Base-by-base conservation (phyloP, 1,139 yeast species). In the Yamadazyma diddensiae region DNA sequence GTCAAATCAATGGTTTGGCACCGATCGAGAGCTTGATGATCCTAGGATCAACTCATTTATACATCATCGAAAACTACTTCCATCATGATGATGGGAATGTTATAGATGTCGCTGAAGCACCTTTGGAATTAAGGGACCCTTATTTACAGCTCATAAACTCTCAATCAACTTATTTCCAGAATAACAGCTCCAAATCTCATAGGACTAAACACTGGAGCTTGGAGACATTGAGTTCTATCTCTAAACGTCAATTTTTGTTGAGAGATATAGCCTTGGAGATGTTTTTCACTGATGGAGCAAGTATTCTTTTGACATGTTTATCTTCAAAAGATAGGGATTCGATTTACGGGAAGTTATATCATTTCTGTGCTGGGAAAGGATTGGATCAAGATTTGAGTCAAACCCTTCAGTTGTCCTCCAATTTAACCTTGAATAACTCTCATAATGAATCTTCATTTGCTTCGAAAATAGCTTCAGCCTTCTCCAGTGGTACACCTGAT, bases 181-280 rank as follows among this genome's bases (percentile, higher is more conserved):
- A 46, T 5, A 40, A 37, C 9, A 13, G 25, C 4, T 37, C 36
- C 8, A 57, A 47, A 28, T 50, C 61, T 1, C 84, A 79, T 46
- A 52, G 64, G 13, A 72, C 70, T 2, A 68, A 68, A 40, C 59
- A 64, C 17, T 82, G 88, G 87, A 68, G 73, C 20, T 50, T 80
- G 20, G 64, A 65, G 5, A 73, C 70, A 28, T 53, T 86, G 21
- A 72, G 78, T 3, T 75, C 82, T 7, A 73, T 82, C 15, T 78
- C 86, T 3, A 83, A 81, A 45, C 61, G 94, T 30, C 87, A 82
- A 28, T 86, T 85, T 47, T 54, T 86, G 15, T 62, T 85, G 14
- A 59, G 95, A 35, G 94, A 85, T 53, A 83, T 82, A 33, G 95
- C 90, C 0, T 50, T 85, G 26, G 96, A 86, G 48, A 59, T 85